phyloP scores from a whole-genome alignment of 2,329 filamentous ascomycete genomes.

The Aspergillus sp. region DNA sequence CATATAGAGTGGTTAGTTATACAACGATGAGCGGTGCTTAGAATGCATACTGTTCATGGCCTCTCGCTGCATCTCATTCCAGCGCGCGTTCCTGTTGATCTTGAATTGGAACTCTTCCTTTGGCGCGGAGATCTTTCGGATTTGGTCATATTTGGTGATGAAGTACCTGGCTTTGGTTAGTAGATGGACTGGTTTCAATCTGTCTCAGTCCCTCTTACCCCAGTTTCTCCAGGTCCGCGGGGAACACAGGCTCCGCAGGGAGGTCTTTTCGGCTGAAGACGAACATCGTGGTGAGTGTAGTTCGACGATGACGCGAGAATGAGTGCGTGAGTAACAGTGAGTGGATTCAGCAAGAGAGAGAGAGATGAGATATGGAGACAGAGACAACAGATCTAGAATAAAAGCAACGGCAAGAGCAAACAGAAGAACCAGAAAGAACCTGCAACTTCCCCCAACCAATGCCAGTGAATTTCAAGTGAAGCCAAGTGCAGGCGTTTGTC shows the following conservation, averaged over 20 bases:
- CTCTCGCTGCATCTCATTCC: slow-evolving; percentile 74
- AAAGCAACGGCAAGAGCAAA: neutral
- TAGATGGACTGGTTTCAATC: neutral
- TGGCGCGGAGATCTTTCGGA: slow-evolving; percentile 69
- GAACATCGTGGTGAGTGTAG: slow-evolving; percentile 63
- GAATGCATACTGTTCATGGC: slow-evolving; percentile 66
- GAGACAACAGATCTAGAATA: neutral
- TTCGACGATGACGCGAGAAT: neutral
- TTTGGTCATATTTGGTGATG: slow-evolving; percentile 72
- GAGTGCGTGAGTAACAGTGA: neutral
- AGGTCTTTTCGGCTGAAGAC: slow-evolving; percentile 68
- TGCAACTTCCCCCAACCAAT: slow-evolving; percentile 11
- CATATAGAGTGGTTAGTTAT: too few species aligned
- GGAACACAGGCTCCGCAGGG: slow-evolving; percentile 69
- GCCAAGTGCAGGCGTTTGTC: neutral
- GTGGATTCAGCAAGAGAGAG: neutral
- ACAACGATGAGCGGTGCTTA: neutral
- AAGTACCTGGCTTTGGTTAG: slow-evolving; percentile 63
- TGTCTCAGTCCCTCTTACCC: slow-evolving; percentile 57
- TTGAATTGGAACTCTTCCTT: slow-evolving; percentile 74
- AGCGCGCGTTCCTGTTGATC: slow-evolving; percentile 70
- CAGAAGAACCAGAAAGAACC: neutral
- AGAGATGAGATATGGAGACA: neutral
- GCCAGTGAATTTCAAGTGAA: neutral
- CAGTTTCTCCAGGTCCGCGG: slow-evolving; percentile 66